Conservation (phyloP, 257 asterid genomes). For the Gynochthodes officinalis region DNA sequence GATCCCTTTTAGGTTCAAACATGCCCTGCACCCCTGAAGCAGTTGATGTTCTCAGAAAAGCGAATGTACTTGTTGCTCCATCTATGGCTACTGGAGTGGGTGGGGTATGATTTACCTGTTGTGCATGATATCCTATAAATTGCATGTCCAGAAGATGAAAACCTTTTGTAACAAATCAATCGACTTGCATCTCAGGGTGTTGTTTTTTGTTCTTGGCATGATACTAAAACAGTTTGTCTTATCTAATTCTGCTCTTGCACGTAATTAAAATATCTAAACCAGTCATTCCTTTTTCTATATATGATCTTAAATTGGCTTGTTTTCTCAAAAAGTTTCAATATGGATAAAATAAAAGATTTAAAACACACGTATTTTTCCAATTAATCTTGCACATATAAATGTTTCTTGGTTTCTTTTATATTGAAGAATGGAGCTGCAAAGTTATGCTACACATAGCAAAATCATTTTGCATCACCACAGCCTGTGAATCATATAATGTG, state of each 20-base stretch:
- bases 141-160: neutral
- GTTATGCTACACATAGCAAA: neutral
- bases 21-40: slow-evolving; percentile 98
- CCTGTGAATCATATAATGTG: neutral
- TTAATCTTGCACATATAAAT: neutral
- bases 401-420: neutral
- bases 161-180: neutral
- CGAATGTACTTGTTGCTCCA: slow-evolving; percentile 83
- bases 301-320: neutral
- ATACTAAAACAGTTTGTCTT: neutral
- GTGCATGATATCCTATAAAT: slow-evolving; percentile 8
- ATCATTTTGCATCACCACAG: neutral
- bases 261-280: neutral
- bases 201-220: neutral
- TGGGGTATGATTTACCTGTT: slow-evolving; percentile 60
- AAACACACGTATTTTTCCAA: no score
- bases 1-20: slow-evolving; percentile 61
- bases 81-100: slow-evolving; percentile 98
- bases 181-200: neutral
- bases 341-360: no score
- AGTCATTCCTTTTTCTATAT: neutral
- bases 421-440: neutral
- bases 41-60: slow-evolving; percentile 80
- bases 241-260: neutral
- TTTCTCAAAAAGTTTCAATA: neutral